phyloP scores from a whole-genome alignment of 768 basidiomycete genomes.

The Trametes punicea region DNA sequence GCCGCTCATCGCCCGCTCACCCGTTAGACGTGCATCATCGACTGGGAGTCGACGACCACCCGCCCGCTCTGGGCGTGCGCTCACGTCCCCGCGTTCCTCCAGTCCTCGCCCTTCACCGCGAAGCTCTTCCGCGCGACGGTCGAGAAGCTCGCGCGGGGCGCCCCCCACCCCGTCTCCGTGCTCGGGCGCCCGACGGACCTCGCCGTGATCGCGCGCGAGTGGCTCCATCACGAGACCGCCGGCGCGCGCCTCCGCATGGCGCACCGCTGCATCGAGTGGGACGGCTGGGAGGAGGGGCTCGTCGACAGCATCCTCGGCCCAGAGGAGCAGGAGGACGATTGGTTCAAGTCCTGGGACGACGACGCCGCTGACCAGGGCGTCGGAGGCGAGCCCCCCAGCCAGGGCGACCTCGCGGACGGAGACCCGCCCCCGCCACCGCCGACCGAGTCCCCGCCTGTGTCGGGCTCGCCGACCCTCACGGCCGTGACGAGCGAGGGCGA shows the following conservation, averaged over 20 bases:
- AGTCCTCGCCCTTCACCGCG: conserved; percentile 71
- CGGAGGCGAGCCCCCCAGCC: neutral
- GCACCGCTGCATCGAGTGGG: conserved; percentile 83
- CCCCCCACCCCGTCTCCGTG: conserved; percentile 20
- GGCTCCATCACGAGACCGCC: conserved; percentile 68
- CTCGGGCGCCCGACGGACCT: conserved; percentile 30
- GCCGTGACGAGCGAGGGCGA: conserved; percentile 19
- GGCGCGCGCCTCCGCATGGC: conserved; percentile 69
- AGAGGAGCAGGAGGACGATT: conserved; percentile 67
- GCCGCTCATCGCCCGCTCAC: conserved; percentile 10
- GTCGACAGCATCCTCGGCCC: conserved; percentile 72
- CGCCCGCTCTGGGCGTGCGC: conserved; percentile 84
- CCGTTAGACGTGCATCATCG: conserved; percentile 76
- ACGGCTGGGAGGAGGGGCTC: conserved; percentile 88
- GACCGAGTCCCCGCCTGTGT: neutral
- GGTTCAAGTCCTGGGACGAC: conserved; percentile 49
- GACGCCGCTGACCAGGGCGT: conserved; percentile 8
- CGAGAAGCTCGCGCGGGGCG: conserved; percentile 39
- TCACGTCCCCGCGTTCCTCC: conserved; percentile 76
- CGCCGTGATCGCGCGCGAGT: conserved; percentile 55
- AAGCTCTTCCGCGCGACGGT: conserved; percentile 69
- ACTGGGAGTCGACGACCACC: conserved; percentile 90
- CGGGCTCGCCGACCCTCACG: conserved; percentile 15
- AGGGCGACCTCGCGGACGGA: conserved; percentile 1
- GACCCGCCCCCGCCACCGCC: neutral